phyloP scores from a whole-genome alignment of 108 stramenopile species.

The Cyclotella sp. region DNA sequence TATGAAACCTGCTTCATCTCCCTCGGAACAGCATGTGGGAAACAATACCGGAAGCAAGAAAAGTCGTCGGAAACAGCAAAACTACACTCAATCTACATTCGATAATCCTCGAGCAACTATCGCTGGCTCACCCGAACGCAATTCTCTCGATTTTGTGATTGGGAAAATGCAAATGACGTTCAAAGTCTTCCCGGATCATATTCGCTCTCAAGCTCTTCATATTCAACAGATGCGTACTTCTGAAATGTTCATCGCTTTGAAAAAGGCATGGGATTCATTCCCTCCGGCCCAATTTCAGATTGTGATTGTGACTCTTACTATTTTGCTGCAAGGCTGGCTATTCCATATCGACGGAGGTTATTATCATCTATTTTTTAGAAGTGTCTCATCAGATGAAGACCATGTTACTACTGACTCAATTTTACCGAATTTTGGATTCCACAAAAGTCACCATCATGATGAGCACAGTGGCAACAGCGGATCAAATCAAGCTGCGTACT shows the following conservation, averaged over 20 bases:
- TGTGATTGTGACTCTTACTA: slow-evolving; percentile 18
- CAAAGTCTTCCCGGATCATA: slow-evolving; percentile 29
- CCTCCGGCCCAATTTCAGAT: slow-evolving; percentile 48
- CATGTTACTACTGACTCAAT: slow-evolving; percentile 32
- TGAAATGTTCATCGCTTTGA: slow-evolving; percentile 45
- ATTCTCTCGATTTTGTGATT: slow-evolving; percentile 12
- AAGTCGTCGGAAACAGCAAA: slow-evolving; percentile 22
- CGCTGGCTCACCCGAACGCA: slow-evolving; percentile 2
- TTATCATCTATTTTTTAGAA: slow-evolving; percentile 17
- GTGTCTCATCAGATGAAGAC: slow-evolving; percentile 18
- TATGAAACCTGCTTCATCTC: slow-evolving; percentile 18
- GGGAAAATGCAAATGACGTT: slow-evolving; percentile 26
- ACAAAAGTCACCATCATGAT: slow-evolving; percentile 9
- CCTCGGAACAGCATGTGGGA: slow-evolving; percentile 7
- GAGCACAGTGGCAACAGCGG: slow-evolving; percentile 1
- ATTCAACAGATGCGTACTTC: slow-evolving; percentile 49
- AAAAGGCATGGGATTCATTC: slow-evolving; percentile 36
- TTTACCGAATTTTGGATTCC: slow-evolving; percentile 35
- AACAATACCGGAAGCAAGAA: slow-evolving; percentile 21
- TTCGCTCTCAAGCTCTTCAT: slow-evolving; percentile 42
- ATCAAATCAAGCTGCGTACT: slow-evolving; percentile 13
- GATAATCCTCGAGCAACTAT: slow-evolving; percentile 16
- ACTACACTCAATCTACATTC: neutral
- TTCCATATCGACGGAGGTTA: slow-evolving; percentile 25
- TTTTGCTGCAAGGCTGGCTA: slow-evolving; percentile 32